Evolutionary conservation across 2,329 filamentous ascomycete genomes (phyloP).

Genomic region (Ceratocystis eucalypticola): DNA sequence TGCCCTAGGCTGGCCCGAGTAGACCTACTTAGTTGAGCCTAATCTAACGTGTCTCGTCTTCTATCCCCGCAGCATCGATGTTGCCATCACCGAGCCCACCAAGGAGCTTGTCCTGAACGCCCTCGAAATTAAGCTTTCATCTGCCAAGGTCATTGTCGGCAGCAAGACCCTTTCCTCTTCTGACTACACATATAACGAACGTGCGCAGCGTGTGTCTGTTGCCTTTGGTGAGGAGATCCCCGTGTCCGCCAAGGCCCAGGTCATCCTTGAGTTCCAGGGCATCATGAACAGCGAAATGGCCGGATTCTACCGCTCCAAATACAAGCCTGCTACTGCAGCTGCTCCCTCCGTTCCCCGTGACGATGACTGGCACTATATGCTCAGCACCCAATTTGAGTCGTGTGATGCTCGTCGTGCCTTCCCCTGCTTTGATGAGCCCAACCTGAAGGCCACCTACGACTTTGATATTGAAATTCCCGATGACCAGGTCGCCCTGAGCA

Average conservation of each 20-base stretch:
- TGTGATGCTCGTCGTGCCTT: constrained; percentile 91
- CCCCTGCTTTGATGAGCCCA: constrained; percentile 96
- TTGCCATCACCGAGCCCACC: constrained; percentile 56
- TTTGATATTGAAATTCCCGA: constrained; percentile 83
- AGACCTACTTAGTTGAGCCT: background rate
- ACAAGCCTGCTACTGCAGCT: constrained; percentile 64
- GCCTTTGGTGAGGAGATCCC: constrained; percentile 60
- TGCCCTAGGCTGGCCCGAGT: background rate
- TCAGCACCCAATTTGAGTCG: constrained; percentile 95
- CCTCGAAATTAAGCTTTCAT: constrained; percentile 65
- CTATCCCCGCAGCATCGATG: constrained; percentile 46
- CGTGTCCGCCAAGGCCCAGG: constrained; percentile 47
- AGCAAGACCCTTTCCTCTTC: constrained; percentile 32
- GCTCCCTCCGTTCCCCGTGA: constrained; percentile 66
- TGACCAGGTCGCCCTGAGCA: constrained; percentile 78
- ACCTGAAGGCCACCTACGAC: constrained; percentile 91
- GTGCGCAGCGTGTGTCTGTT: constrained; percentile 71
- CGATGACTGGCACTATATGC: constrained; percentile 55
- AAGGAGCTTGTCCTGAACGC: constrained; percentile 74
- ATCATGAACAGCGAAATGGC: constrained; percentile 83
- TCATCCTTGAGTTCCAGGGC: constrained; percentile 64
- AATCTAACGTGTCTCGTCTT: constrained; percentile 12
- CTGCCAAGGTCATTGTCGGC: constrained; percentile 42
- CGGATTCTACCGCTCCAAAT: constrained; percentile 87
- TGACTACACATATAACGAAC: constrained; percentile 65